These are phyloP conservation scores for Amylocystis lapponica DNA, from an alignment of 768 basidiomycete genomes.

Conservation along the genomic window DNA sequence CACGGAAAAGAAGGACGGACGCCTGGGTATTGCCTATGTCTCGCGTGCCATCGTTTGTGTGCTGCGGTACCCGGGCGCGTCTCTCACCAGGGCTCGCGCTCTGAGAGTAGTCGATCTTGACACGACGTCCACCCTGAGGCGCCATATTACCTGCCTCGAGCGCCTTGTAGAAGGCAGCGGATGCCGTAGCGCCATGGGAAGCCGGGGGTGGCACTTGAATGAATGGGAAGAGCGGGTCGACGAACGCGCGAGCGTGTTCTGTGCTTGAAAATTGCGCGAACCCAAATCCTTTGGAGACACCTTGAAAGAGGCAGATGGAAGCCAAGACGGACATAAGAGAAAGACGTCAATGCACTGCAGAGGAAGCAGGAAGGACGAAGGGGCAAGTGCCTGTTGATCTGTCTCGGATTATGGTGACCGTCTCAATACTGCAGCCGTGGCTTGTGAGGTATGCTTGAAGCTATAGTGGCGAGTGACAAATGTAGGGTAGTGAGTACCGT, in stretches of 20 bases:
- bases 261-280: conserved; percentile 90
- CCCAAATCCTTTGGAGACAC: conserved; percentile 92
- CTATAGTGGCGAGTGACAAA: conserved; percentile 33
- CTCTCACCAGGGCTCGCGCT: conserved; percentile 70
- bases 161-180: conserved; percentile 66
- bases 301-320: conserved; percentile 31
- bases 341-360: conserved; percentile 69
- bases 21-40: conserved; percentile 88
- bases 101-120: conserved; percentile 95
- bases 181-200: conserved; percentile 77
- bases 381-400: conserved; percentile 92
- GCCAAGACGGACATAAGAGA: conserved; percentile 33
- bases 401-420: conserved; percentile 94
- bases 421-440: conserved; percentile 72
- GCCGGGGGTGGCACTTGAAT: conserved; percentile 89
- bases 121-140: conserved; percentile 74
- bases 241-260: conserved; percentile 86
- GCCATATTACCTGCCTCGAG: conserved; percentile 51
- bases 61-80: conserved; percentile 47
- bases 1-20: conserved; percentile 83
- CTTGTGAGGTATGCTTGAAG: conserved; percentile 73
- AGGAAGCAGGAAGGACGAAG: conserved; percentile 62
- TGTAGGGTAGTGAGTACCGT: conserved; percentile 20
- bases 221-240: conserved; percentile 87
- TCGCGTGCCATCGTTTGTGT: conserved; percentile 87